Evolutionary conservation across 441 rosid genomes (phyloP), one percentile per base, ranked within the genome.

Genomic region (Populus hybrid): DNA sequence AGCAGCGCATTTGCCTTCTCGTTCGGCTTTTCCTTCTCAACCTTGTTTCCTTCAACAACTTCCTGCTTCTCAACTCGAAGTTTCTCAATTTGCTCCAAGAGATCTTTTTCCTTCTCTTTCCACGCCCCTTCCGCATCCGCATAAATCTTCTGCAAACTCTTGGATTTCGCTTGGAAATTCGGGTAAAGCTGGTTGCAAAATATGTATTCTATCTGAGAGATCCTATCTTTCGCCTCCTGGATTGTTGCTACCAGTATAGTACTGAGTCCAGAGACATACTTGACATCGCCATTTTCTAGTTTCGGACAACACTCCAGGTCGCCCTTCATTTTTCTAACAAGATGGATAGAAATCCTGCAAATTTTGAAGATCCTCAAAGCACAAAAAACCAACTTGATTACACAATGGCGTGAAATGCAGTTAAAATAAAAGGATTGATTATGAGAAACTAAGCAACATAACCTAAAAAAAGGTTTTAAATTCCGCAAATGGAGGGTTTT

Each of bases 171-270:
- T 79, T 88, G 94, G 77, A 94, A 87, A 59, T 83, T 86, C 28
- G 97, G 97, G 84, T 84, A 96, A n/a, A 96, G 86, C 88, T 94
- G 98, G 78, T 88, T 87, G 85, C 97, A 96, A 78, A 93, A 96
- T 11, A 96, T 88, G 79, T 90, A 90, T 82, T 94, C 99, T 31
- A 96, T 93, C 88, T 94, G 98, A 56, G 97, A 90, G 69, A 96
- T 93, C 75, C 89, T 82, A 69, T 93, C 99, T 76, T 92, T 96
- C 1, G 98, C 93, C 85, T 96, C 98, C 79, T 96, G 90, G 75
- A 96, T 94, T 16, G 97, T 88, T 1, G 97, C 98, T 21, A 94
- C 97, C 83, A 94, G 87, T 68, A 91, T 76, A 6, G 94, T 80
- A 81, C 97, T 94, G 68, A 89, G 92, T 71, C 91, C 92, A 24